Conservation (phyloP, 306 rosid species). For the Sesbania bispinosa region DNA sequence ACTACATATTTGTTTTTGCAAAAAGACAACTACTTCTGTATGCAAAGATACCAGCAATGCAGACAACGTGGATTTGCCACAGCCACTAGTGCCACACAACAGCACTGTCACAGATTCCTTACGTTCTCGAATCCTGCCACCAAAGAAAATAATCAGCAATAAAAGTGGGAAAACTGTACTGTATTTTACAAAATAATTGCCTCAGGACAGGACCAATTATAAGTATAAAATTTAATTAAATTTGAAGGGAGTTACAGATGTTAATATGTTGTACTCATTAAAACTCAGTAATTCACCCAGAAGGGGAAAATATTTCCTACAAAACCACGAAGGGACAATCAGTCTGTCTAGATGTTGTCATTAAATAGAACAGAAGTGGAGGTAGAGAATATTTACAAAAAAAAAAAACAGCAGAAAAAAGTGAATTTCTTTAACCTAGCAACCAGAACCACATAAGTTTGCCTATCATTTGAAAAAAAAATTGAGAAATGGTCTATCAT, state of each 20-base stretch:
- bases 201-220: too few relatives aligned
- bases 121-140: conserved; percentile 70
- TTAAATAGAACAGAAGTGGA: conserved; percentile 9
- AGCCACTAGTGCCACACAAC: conserved; percentile 92
- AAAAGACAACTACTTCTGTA: conserved; percentile 19
- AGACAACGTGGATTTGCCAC: conserved; percentile 90
- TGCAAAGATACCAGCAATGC: conserved; percentile 70
- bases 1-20: conserved; percentile 19
- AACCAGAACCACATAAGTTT: background rate
- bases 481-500: background rate
- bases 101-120: conserved; percentile 81
- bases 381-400: conserved; percentile 1
- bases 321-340: background rate
- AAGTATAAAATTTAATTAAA: background rate
- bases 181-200: background rate
- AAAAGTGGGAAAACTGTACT: background rate
- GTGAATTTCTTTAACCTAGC: background rate
- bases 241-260: background rate
- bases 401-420: background rate
- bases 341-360: background rate
- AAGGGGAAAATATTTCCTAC: background rate
- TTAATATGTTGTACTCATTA: background rate
- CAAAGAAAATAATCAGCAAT: background rate
- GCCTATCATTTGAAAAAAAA: background rate
- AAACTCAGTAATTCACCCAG: background rate